Percentiles rank a stretch among this genome's conserved stretches.
These are phyloP conservation scores for Pseudonitzschia multistriata DNA, from an alignment of 108 stramenopile species.

Conservation along the genomic window DNA sequence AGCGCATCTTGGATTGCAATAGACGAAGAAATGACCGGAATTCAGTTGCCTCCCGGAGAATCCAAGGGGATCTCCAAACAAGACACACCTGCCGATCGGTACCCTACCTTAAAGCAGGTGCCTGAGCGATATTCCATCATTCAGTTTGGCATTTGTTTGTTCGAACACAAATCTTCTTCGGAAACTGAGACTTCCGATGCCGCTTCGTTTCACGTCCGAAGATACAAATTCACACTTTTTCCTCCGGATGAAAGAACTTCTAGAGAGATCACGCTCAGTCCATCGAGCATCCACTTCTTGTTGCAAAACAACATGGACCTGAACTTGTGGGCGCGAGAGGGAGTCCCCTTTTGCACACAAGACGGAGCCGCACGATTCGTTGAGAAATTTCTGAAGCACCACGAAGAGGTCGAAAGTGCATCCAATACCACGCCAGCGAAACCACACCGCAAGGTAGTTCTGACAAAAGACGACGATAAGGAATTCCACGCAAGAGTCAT, in stretches of 20 bases:
- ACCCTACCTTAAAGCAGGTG: conserved; percentile 46
- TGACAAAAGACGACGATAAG: conserved; percentile 29
- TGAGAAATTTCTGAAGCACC: conserved; percentile 40
- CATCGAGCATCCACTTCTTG: conserved; percentile 63
- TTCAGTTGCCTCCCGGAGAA: conserved; percentile 37
- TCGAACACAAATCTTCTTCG: conserved; percentile 36
- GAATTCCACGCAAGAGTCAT: conserved; percentile 49
- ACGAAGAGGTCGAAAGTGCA: conserved; percentile 13
- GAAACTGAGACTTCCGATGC: neutral
- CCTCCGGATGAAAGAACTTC: conserved; percentile 39
- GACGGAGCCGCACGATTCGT: conserved; percentile 35
- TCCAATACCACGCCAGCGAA: conserved; percentile 4
- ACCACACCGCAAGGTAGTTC: conserved; percentile 24
- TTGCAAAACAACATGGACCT: conserved; percentile 70
- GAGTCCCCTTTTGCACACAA: conserved; percentile 55
- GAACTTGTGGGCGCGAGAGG: conserved; percentile 56
- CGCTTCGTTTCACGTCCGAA: conserved; percentile 33
- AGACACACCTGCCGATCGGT: conserved; percentile 56
- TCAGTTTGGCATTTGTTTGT: conserved; percentile 73
- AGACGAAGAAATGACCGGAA: conserved; percentile 88
- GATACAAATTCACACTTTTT: conserved; percentile 82
- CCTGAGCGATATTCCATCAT: conserved; percentile 74
- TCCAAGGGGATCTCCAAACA: conserved; percentile 45
- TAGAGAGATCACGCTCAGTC: conserved; percentile 64
- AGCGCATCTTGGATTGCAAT: conserved; percentile 69